Evolutionary conservation across 108 stramenopile species (phyloP), one percentile per base, ranked within the genome.

Genomic region (Discostella stelligeroides): DNA sequence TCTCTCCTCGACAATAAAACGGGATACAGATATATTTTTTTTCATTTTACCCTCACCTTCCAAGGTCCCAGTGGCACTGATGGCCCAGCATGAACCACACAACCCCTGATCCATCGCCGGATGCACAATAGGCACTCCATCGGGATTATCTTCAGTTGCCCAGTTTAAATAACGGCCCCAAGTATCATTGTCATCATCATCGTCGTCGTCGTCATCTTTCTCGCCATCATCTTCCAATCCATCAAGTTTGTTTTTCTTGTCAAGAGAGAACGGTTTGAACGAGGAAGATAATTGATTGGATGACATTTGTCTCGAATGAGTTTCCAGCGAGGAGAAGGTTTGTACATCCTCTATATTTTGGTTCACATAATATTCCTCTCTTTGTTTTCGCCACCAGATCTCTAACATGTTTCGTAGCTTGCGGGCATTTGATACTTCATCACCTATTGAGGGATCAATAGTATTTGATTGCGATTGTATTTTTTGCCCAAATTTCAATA

Each of bases 11-110:
- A n/a, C n/a, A n/a, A n/a, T n/a, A n/a, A n/a, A n/a, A n/a, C n/a
- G n/a, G n/a, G n/a, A n/a, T n/a, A n/a, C n/a, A n/a, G n/a, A n/a
- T n/a, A n/a, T n/a, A n/a, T n/a, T n/a, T n/a, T n/a, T n/a, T n/a
- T n/a, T n/a, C 6, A 34, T 34, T 34, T 6, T 6, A 5, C 34
- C 18, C 48, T 49, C 48, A 49, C 48, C 48, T 27, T 54, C 53
- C 14, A 54, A 15, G 7, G 53, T 84, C 0, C 97, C 99, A 4
- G 96, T 90, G 8, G 98, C 92, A n/a, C 95, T 89, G 64, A 98
- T 97, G 9, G 99, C 96, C 97, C 97, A 99, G 85, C 99, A 99
- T 0, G 87, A 90, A 17, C 97, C 96, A 77, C 96, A 97, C 29
- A 59, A 45, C 7, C 92, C 93, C 86, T 92, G 92, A 80, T 90